Evolutionary conservation across 495 filamentous ascomycete species (phyloP).

Genomic region (Xylaria cubensis): DNA sequence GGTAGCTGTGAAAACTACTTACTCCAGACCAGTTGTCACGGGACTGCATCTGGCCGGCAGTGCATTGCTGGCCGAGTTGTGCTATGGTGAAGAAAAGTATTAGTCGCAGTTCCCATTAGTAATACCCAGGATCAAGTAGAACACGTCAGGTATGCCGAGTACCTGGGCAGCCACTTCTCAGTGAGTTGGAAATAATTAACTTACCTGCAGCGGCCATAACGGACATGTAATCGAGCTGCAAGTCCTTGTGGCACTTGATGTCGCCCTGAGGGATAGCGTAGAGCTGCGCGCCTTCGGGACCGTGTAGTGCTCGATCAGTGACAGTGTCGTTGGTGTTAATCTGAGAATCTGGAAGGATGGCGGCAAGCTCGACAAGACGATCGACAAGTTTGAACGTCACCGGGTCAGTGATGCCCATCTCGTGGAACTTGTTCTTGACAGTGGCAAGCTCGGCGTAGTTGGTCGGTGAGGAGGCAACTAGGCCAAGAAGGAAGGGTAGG

Average conservation of each 20-base stretch:
- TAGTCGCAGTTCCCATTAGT: background rate
- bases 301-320: background rate
- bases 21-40: background rate
- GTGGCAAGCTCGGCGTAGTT: conserved; percentile 1
- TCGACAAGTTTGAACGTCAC: conserved; percentile 9
- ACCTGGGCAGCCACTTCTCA: background rate
- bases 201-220: background rate
- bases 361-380: conserved; percentile 1
- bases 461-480: background rate
- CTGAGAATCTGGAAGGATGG: background rate
- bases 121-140: background rate
- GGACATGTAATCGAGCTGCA: conserved; percentile 6
- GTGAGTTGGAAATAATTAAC: background rate
- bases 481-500: conserved; percentile 2
- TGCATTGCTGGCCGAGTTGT: conserved; percentile 2
- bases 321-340: background rate
- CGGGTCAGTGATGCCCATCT: conserved; percentile 6
- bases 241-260: background rate
- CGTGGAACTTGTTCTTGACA: conserved; percentile 6
- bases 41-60: background rate
- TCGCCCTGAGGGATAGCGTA: conserved; percentile 4
- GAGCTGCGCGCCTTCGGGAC: background rate
- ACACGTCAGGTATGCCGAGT: background rate
- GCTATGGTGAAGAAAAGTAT: background rate
- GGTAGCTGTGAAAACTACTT: background rate